These are phyloP conservation scores for Penicillium antarcticum DNA, from an alignment of 495 filamentous ascomycete species.

Conservation along the genomic window DNA sequence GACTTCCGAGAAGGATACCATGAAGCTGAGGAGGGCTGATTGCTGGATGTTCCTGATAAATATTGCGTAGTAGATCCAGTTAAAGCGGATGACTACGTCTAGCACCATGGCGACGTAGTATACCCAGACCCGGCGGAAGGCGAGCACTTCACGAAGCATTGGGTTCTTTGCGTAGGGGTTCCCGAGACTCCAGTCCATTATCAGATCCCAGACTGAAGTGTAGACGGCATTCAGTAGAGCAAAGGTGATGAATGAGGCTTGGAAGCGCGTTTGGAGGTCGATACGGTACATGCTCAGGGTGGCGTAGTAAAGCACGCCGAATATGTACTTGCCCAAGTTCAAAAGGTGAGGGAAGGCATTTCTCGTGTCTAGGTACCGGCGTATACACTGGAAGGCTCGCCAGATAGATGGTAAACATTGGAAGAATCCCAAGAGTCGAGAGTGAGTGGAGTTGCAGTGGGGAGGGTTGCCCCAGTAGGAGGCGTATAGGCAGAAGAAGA, in stretches of 20 bases:
- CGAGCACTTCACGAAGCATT: constrained; percentile 76
- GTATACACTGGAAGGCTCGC: constrained; percentile 85
- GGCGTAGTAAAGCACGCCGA: constrained; percentile 75
- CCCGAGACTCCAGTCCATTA: constrained; percentile 90
- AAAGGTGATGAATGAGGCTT: constrained; percentile 73
- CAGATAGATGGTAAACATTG: constrained; percentile 78
- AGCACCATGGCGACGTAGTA: constrained; percentile 84
- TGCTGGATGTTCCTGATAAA: constrained; percentile 76
- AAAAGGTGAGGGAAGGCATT: constrained; percentile 89
- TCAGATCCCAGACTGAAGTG: constrained; percentile 89
- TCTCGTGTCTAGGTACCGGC: constrained; percentile 82
- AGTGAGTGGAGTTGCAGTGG: constrained; percentile 83
- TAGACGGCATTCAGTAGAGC: constrained; percentile 79
- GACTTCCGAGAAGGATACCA: constrained; percentile 73
- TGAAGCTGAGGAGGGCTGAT: constrained; percentile 71
- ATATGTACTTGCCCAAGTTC: constrained; percentile 89
- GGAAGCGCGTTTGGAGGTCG: constrained; percentile 49
- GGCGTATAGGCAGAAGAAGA: constrained; percentile 94
- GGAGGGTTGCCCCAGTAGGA: constrained; percentile 64
- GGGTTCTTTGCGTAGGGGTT: constrained; percentile 67
- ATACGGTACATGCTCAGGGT: constrained; percentile 81
- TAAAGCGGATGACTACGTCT: constrained; percentile 87
- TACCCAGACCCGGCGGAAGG: constrained; percentile 68
- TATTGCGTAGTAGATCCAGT: constrained; percentile 93
- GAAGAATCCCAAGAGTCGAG: constrained; percentile 82